Evolutionary conservation across 495 filamentous ascomycete species (phyloP).

Genomic region (Penicillium lividum): DNA sequence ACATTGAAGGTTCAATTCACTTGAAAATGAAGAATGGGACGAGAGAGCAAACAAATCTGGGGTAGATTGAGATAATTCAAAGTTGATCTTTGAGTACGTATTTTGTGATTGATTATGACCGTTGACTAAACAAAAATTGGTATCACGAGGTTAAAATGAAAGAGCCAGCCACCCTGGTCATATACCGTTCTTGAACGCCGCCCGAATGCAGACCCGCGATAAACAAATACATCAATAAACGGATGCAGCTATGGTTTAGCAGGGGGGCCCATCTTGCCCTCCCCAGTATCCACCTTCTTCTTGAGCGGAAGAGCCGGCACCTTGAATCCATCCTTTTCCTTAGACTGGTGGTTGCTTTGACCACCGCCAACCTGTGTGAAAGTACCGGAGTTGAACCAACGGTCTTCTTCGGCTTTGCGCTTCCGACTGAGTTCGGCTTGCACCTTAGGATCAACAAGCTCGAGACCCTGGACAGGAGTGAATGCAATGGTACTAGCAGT

Average conservation of each 20-base stretch:
- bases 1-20: too few relatives aligned
- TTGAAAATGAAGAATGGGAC: too few relatives aligned
- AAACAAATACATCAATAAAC: conserved; percentile 1
- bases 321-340: conserved; percentile 50
- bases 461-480: conserved; percentile 90
- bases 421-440: conserved; percentile 79
- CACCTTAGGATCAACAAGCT: conserved; percentile 93
- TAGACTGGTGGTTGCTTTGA: conserved; percentile 29
- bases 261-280: conserved; percentile 47
- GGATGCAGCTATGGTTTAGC: conserved; percentile 32
- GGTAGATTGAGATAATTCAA: too few relatives aligned
- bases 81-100: neutral
- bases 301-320: conserved; percentile 49
- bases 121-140: conserved; percentile 23
- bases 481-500: conserved; percentile 90
- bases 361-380: conserved; percentile 82
- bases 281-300: conserved; percentile 46
- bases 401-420: conserved; percentile 88
- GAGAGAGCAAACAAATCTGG: neutral
- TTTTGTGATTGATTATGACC: neutral
- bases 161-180: conserved; percentile 6
- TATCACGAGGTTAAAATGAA: conserved; percentile 20
- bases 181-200: conserved; percentile 21
- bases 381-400: conserved; percentile 93
- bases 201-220: conserved; percentile 22